Evolutionary conservation across 768 basidiomycete genomes (phyloP), one percentile per base, ranked within the genome.

Genomic region (Atractiella rhizophila): DNA sequence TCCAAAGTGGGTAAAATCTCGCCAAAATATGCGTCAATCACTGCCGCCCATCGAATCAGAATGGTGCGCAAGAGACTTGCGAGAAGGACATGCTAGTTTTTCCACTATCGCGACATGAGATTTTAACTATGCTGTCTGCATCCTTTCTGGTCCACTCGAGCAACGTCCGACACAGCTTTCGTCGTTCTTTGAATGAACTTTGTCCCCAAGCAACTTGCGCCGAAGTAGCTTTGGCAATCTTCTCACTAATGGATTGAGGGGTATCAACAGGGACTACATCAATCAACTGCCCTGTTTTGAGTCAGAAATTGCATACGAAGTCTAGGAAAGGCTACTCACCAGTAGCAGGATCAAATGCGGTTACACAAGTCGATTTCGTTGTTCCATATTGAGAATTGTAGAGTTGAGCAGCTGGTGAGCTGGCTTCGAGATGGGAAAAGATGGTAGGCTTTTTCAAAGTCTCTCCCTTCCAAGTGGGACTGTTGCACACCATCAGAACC

Each of bases 1-100:
- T 80, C 77, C 54, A 80, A 78, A 0, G 83, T 91, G n/a, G 78
- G 79, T 31, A 98, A 54, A 48, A 96, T 77, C 60, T 98, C 91
- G 27, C 91, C 91, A 29, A 98, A 65, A 2, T 79, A 75, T 25
- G 86, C 85, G 51, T 96, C 88, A 45, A 96, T 66, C 57, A 86
- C 86, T 91, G 48, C 20, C 38, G 21, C 0, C 5, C 1, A 23
- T 6, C 13, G n/a, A 23, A 15, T 18, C 8, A 15, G 0, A 13
- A n/a, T 2, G 15, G 20, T 33, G 2, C 13, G 3, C 16, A n/a
- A 32, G 16, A 4, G 6, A 9, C 21, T 23, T 18, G 8, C 31
- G 8, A 13, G 7, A 6, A 13, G 28, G 24, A 67, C 76, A 58
- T 51, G 80, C 80, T 61, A 21, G 86, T 94, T 66, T 96, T 98